Evolutionary conservation across 805 yeast genomes (phyloP), one percentile per base, ranked within the genome.

Genomic region (Limtongozyma cylindracea): DNA sequence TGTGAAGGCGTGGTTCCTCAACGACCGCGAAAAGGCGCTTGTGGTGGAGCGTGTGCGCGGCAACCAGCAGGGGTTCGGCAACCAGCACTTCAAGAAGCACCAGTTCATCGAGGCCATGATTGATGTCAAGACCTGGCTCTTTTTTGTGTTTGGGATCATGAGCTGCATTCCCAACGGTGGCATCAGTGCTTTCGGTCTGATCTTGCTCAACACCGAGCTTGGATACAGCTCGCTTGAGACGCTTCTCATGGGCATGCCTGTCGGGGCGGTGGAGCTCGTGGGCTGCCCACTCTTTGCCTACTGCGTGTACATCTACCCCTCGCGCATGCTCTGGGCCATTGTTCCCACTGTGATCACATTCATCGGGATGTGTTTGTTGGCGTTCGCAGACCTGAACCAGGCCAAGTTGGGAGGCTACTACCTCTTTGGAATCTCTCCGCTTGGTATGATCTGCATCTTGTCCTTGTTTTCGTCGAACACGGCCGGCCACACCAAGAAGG

Each of bases 61-160:
- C 6, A 53, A 57, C 40, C 60, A 54, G 31, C 68, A 56, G 29
- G 76, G 73, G 21, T 56, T 57, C 34, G 69, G 70, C 25, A 59
- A 53, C 30, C 53, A 43, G 30, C 41, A 47, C 20, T 61, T 65
- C 52, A 64, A 64, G 33, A 43, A 43, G 49, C 38, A 49, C 23
- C 76, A 69, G 36, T 43, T 62, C 19, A 39, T 35, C 12, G 71
- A 66, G 34, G 57, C 61, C 8, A 24, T 61, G 15, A 31, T 33
- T 7, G 76, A 68, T 31, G 25, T 41, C 21, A 54, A 57, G 31
- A 48, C 60, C 7, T 63, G 62, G 58, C 29, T 31, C 28, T 40
- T 50, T 27, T 47, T 61, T 25, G 26, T 43, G 3, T 43, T 49
- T 22, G 54, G 37, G 17, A 33, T 31, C 8, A 25, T 29, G 8